These are phyloP conservation scores for Kalanchoe fedtschenkoi DNA, from an alignment of 164 flowering plant genomes.

Conservation along the genomic window DNA sequence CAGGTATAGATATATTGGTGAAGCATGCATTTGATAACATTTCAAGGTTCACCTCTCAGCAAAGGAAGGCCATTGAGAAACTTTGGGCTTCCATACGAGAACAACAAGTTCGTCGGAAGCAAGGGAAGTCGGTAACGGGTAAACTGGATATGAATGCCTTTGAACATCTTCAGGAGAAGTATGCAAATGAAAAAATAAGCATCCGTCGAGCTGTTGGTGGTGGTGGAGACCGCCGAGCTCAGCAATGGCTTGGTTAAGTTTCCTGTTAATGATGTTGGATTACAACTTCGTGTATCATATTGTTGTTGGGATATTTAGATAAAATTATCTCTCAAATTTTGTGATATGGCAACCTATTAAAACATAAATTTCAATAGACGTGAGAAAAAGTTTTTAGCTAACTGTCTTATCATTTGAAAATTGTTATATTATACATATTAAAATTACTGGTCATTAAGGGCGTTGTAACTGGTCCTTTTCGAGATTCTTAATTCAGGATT, in stretches of 20 bases:
- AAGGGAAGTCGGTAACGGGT: conserved; percentile 86
- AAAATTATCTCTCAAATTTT: too few species aligned
- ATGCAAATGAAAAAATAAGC: conserved; percentile 80
- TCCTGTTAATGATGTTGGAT: not conserved
- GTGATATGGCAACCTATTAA: too few species aligned
- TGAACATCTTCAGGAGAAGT: conserved; percentile 79
- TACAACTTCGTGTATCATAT: not conserved
- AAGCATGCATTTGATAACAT: conserved; percentile 84
- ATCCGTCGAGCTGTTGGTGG: conserved; percentile 81
- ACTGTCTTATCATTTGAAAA: too few species aligned
- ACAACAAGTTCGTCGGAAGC: conserved; percentile 67
- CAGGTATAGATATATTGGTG: conserved; percentile 77
- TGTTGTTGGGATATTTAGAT: not conserved
- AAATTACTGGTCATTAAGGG: too few species aligned
- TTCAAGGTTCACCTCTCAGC: conserved; percentile 59
- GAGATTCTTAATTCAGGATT: too few species aligned
- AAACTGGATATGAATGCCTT: conserved; percentile 90
- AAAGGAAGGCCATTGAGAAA: conserved; percentile 73
- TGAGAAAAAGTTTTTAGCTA: too few species aligned
- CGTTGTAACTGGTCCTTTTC: too few species aligned
- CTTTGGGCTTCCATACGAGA: conserved; percentile 85
- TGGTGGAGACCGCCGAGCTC: conserved; percentile 51
- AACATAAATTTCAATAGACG: too few species aligned
- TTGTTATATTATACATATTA: too few species aligned
- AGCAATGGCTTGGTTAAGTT: conserved; percentile 81